Percentiles rank a stretch among this genome's conserved stretches.
Conservation (phyloP, 2,329 filamentous ascomycete genomes). For the Stachybotrys chlorohalonatus region DNA sequence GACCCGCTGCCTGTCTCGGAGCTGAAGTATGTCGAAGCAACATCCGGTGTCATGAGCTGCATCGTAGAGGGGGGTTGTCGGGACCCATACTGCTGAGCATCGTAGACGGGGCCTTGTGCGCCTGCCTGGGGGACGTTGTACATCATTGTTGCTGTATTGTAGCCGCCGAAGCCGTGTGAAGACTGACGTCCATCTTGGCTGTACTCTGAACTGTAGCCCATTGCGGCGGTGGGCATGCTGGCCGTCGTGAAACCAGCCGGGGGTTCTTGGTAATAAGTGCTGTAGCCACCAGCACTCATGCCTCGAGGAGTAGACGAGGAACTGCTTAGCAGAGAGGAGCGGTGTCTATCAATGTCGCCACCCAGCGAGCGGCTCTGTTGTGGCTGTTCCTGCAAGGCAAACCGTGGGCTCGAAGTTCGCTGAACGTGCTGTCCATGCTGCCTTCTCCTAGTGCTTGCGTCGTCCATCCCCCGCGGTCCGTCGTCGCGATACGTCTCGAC, state of each 20-base stretch:
- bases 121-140: conserved; percentile 65
- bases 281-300: conserved; percentile 49
- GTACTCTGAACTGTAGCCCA: conserved; percentile 58
- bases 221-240: conserved; percentile 44
- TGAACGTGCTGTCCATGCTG: conserved; percentile 65
- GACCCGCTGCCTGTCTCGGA: conserved; percentile 35
- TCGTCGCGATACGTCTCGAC: conserved; percentile 43
- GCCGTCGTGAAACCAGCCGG: conserved; percentile 41
- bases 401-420: conserved; percentile 47
- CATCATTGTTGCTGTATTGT: conserved; percentile 60
- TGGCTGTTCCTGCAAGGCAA: conserved; percentile 39
- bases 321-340: conserved; percentile 39
- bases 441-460: conserved; percentile 63
- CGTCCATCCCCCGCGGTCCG: conserved; percentile 64
- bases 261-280: conserved; percentile 50
- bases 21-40: conserved; percentile 62
- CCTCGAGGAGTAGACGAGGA: conserved; percentile 38
- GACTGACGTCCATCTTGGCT: conserved; percentile 50
- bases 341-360: conserved; percentile 32
- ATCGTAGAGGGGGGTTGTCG: conserved; percentile 70
- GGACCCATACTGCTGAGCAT: conserved; percentile 64
- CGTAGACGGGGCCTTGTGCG: conserved; percentile 60
- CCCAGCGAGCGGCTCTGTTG: conserved; percentile 30
- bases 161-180: conserved; percentile 46
- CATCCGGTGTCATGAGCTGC: conserved; percentile 50